A percentile compares a stretch with the other conserved stretches of the same genome.
Evolutionary conservation across 2,329 filamentous ascomycete genomes (phyloP).

Genomic region (Claviceps pusilla): DNA sequence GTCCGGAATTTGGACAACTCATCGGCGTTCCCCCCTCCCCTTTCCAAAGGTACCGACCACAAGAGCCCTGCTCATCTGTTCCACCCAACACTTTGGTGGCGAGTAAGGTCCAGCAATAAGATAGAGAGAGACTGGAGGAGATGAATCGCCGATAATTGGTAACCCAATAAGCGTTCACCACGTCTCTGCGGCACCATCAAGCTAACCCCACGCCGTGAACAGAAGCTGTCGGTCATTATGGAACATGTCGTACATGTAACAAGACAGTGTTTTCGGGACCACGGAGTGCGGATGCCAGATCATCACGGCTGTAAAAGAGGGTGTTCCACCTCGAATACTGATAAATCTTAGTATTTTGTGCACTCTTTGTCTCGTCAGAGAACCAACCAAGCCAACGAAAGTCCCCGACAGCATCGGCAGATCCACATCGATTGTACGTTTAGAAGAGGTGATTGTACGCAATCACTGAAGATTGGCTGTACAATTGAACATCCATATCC

Average conservation of each 20-base stretch:
- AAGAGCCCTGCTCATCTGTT: slow-evolving; percentile 4
- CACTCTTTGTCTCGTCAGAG: no score
- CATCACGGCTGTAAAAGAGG: background rate
- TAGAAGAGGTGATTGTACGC: no score
- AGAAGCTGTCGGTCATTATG: slow-evolving; percentile 5
- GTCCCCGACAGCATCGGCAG: no score
- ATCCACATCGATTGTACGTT: no score
- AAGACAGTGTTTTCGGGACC: slow-evolving; percentile 2
- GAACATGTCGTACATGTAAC: background rate
- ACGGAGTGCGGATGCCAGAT: slow-evolving; percentile 3
- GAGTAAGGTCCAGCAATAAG: background rate
- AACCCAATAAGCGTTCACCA: slow-evolving; percentile 22
- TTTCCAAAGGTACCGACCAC: background rate
- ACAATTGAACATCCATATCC: no score
- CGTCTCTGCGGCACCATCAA: slow-evolving; percentile 20
- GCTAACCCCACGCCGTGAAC: slow-evolving; percentile 12
- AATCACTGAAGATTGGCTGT: no score
- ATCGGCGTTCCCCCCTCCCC: background rate
- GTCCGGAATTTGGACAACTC: slow-evolving; percentile 1
- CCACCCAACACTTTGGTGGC: slow-evolving; percentile 1
- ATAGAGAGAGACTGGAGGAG: background rate
- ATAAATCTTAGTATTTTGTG: no score
- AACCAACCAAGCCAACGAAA: no score
- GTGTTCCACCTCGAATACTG: no score
- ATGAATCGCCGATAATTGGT: slow-evolving; percentile 4